Evolutionary conservation across 2,329 filamentous ascomycete species (phyloP).

Genomic region (Raffaelea ambrosiae): DNA sequence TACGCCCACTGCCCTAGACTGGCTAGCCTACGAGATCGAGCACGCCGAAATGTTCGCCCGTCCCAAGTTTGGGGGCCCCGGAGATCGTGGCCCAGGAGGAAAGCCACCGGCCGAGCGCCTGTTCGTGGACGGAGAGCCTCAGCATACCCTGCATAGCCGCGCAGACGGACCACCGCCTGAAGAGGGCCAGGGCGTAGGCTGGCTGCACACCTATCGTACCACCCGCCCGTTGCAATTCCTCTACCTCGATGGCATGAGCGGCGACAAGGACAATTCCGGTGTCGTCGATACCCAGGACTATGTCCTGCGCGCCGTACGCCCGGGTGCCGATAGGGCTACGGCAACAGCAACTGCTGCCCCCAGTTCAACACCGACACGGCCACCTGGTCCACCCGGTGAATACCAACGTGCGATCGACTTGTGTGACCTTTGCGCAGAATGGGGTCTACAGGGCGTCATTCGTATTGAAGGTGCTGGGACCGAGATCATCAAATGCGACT

Average conservation of each 20-base stretch:
- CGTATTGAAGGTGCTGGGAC: conserved; percentile 4
- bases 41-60: conserved; percentile 60
- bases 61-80: no score
- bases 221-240: conserved; percentile 49
- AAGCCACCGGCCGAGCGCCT: background rate
- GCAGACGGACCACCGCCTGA: no score
- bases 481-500: conserved; percentile 8
- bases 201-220: conserved; percentile 58
- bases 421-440: background rate
- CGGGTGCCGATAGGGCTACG: background rate
- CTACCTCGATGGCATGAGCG: conserved; percentile 49
- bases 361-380: background rate
- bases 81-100: background rate
- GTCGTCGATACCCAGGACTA: conserved; percentile 61
- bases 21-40: conserved; percentile 70
- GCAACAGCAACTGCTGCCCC: background rate
- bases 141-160: no score
- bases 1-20: conserved; percentile 46
- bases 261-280: conserved; percentile 42
- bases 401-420: conserved; percentile 2
- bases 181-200: conserved; percentile 31
- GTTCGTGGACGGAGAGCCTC: background rate
- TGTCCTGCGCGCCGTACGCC: conserved; percentile 23
- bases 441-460: conserved; percentile 4
- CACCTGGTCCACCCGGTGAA: conserved; percentile 7